phyloP scores from a whole-genome alignment of 2,329 filamentous ascomycete species.

The Nectriaceae sp. region DNA sequence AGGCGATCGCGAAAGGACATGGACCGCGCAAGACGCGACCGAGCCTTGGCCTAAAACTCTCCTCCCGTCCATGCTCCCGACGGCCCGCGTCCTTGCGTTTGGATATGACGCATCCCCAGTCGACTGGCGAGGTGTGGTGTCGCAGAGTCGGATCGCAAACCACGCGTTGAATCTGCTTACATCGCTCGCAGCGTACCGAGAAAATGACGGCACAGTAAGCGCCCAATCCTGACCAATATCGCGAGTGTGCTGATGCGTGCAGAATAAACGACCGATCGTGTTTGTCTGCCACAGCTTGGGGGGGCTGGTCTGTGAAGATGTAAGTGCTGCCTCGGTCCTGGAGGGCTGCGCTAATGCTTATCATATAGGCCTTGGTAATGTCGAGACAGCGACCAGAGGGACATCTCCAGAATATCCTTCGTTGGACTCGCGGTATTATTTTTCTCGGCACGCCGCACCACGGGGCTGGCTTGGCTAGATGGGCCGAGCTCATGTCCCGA shows the following conservation, averaged over 20 bases:
- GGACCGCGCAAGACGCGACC: background rate
- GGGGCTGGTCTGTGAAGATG: conserved; percentile 6
- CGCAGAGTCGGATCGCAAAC: background rate
- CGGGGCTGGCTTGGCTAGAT: background rate
- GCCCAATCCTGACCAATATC: background rate
- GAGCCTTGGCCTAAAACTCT: conserved; percentile 2
- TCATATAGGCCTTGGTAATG: background rate
- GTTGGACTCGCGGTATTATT: background rate
- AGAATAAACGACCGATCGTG: background rate
- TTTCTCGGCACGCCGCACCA: conserved; percentile 5
- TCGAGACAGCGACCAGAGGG: background rate
- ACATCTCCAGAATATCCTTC: background rate
- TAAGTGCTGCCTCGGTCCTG: background rate
- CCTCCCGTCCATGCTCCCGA: background rate
- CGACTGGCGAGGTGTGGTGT: background rate
- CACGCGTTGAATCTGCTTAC: background rate
- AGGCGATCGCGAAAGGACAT: conserved; percentile 6
- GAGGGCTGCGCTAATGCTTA: background rate
- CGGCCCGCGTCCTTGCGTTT: conserved; percentile 1
- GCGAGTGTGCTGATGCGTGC: background rate
- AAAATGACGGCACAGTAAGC: too few species aligned
- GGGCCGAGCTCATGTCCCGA: background rate
- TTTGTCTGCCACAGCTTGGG: conserved; percentile 7
- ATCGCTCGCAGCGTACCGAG: too few species aligned
- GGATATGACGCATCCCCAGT: conserved; percentile 1